Evolutionary conservation across 169 alveolate species (phyloP), one percentile per base, ranked within the genome.

Genomic region (Amoebophrya sp.): DNA sequence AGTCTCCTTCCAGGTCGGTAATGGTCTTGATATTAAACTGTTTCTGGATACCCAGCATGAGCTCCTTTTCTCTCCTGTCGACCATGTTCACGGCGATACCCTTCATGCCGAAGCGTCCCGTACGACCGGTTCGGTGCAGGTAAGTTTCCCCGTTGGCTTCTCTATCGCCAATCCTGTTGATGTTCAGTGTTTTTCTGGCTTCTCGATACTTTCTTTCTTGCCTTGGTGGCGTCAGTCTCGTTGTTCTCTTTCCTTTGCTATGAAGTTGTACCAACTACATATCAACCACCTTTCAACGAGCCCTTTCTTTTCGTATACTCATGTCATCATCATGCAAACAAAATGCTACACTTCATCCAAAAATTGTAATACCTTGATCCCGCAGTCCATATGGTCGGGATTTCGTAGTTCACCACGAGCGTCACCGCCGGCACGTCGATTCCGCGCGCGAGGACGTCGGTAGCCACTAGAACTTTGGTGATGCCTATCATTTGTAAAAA

Each of bases 371-470:
- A 66, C 83, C 83, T 18, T 2, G 83, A 12, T 66, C 83, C 83
- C 10, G 1, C 35, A 12, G 29, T 12, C 35, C 83, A 25, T 18
- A 1, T 25, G 12, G 18, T 1, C 18, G 83, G 83, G 39, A 66
- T 25, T 66, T 66, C 83, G 32, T 66, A 66, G 32, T 66, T 66
- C 38, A 66, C 83, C 32, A 66, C 83, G 29, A 66, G 83, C 35
- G 83, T 66, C 32, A 66, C 83, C 32, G 83, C 83, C 18, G 99
- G 99, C 29, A 98, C 99, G 94, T 99, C 99, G 77, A 98, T 98
- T 53, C 99, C 99, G 94, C 99, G 96, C 23, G 99, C 98, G 47
- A 98, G 94, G 40, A 98, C 97, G 95, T 99, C 99, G 53, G 99
- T 98, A 90, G 99, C 96, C 41, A 99, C 97, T 90, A 99, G 94